Conservation (phyloP, 2,329 filamentous ascomycete genomes). For the Parastagonospora avenae region DNA sequence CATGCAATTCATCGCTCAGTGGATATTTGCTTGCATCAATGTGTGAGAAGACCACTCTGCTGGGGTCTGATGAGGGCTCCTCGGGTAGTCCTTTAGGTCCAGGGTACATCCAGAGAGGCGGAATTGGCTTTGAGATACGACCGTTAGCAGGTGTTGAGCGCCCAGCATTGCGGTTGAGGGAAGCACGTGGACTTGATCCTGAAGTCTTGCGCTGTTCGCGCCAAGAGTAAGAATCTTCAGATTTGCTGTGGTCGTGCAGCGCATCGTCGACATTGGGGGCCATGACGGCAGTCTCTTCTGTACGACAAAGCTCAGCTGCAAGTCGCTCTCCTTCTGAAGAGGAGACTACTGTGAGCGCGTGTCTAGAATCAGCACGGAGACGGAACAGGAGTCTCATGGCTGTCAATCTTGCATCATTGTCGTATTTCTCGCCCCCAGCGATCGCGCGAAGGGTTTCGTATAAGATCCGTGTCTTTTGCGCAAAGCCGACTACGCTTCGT, state of each 20-base stretch:
- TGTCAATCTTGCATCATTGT: constrained; percentile 45
- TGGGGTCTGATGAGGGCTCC: constrained; percentile 55
- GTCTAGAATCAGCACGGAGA: constrained; percentile 79
- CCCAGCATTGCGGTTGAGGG: constrained; percentile 35
- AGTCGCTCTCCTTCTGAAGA: constrained; percentile 75
- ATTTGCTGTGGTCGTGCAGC: constrained; percentile 22
- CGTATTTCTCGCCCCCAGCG: constrained; percentile 37
- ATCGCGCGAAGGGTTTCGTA: constrained; percentile 44
- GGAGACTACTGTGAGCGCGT: constrained; percentile 73
- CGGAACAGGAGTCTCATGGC: constrained; percentile 67
- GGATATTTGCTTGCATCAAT: constrained; percentile 44
- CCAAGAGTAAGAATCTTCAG: constrained; percentile 37
- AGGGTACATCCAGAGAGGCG: constrained; percentile 63
- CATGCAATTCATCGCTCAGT: constrained; percentile 46
- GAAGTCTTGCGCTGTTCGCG: constrained; percentile 39
- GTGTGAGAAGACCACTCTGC: constrained; percentile 58
- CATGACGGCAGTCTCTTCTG: constrained; percentile 56
- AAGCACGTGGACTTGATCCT: constrained; percentile 38
- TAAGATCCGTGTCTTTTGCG: constrained; percentile 63
- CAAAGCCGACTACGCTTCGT: constrained; percentile 69
- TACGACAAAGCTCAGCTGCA: constrained; percentile 73
- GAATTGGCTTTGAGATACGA: constrained; percentile 40
- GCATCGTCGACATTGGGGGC: constrained; percentile 51
- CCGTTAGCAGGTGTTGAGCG: constrained; percentile 30
- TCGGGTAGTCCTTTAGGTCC: constrained; percentile 60